These are phyloP conservation scores for Lablab purpureus DNA, from an alignment of 306 rosid genomes.

Conservation along the genomic window DNA sequence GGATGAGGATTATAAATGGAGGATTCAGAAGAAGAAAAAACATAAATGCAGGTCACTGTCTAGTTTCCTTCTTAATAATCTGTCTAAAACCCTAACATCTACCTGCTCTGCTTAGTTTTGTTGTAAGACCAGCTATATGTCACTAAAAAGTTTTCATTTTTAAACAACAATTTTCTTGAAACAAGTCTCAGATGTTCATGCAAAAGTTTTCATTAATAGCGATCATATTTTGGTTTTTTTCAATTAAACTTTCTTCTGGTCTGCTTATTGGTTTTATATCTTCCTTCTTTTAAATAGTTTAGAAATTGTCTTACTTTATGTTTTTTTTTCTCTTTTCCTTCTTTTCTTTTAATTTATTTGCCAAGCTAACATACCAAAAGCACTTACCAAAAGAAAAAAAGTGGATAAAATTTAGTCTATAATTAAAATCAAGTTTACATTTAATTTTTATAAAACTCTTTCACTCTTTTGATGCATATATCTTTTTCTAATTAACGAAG, in stretches of 20 bases:
- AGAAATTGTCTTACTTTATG: no score
- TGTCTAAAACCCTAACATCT: not conserved
- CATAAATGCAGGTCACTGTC: conserved; percentile 13
- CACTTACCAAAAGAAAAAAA: no score
- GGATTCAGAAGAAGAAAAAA: not conserved
- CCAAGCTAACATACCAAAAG: no score
- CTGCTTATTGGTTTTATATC: not conserved
- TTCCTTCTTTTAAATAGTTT: no score
- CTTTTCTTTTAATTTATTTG: no score
- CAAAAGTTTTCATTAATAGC: not conserved
- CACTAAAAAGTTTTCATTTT: no score
- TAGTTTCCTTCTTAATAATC: conserved; percentile 22
- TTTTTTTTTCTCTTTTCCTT: no score
- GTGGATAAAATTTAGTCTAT: no score
- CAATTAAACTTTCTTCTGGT: not conserved
- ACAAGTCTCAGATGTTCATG: not conserved
- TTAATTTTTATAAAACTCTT: no score
- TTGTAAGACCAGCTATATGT: not conserved
- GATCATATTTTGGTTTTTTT: not conserved
- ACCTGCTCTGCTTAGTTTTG: not conserved
- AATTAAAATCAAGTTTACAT: no score
- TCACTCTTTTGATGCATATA: no score
- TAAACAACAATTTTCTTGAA: not conserved
- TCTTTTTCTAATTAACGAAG: no score
- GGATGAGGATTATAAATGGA: conserved; percentile 14